Evolutionary conservation across 2,329 filamentous ascomycete genomes (phyloP).

Genomic region (Talaromyces sp.): DNA sequence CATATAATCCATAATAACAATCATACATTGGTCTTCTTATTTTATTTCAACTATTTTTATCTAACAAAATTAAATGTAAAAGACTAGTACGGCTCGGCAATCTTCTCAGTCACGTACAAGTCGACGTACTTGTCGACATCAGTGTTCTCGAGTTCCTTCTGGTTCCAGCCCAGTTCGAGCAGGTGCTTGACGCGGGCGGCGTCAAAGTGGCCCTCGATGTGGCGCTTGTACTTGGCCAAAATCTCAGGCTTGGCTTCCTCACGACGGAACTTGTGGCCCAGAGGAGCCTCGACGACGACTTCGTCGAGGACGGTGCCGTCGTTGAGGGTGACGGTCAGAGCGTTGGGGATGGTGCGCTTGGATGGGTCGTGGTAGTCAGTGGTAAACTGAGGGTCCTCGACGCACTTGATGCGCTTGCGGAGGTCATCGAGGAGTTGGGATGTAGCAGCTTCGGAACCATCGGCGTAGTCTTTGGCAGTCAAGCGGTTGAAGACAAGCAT

Average conservation of each 20-base stretch:
- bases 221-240: constrained; percentile 88
- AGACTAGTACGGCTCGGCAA: constrained; percentile 19
- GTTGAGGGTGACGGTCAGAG: constrained; percentile 87
- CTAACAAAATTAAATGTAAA: background rate
- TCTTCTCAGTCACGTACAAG: constrained; percentile 60
- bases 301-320: constrained; percentile 89
- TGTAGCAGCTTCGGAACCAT: constrained; percentile 86
- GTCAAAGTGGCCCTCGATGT: constrained; percentile 76
- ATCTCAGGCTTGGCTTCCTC: constrained; percentile 99
- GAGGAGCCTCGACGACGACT: constrained; percentile 85
- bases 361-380: constrained; percentile 89
- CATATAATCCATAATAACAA: background rate
- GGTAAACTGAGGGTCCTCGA: constrained; percentile 94
- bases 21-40: background rate
- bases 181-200: constrained; percentile 74
- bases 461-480: constrained; percentile 86
- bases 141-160: constrained; percentile 68
- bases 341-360: constrained; percentile 95
- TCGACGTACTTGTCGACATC: constrained; percentile 92
- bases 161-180: constrained; percentile 70
- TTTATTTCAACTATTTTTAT: background rate
- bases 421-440: constrained; percentile 85
- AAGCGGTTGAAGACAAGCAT: constrained; percentile 96
- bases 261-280: constrained; percentile 83
- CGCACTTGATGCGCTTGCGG: constrained; percentile 87